Evolutionary conservation across 2,329 filamentous ascomycete genomes (phyloP), one percentile per base, ranked within the genome.

Genomic region (Apiospora arundinis): DNA sequence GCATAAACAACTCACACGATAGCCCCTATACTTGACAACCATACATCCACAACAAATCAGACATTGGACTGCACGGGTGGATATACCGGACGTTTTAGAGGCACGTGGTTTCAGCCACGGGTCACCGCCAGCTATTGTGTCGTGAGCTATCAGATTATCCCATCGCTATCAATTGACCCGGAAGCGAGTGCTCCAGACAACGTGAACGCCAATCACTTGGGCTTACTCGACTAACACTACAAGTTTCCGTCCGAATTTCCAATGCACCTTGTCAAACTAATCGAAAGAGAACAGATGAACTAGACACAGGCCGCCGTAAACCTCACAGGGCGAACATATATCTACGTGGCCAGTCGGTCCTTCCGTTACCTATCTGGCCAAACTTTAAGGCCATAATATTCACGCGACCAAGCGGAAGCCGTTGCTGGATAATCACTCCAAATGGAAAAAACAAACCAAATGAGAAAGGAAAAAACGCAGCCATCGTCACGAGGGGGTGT

Each of bases 401-500:
- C 56, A 40, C 56, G 37, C 25, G 49, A 28, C 23, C 25, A 56
- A 56, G 23, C 16, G 2, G 11, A n/a, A 63, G 18, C 32, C 21
- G 56, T 56, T n/a, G 46, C n/a, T 25, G 49, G 49, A 28, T 56
- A 25, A 16, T 56, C 25, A 16, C 49, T 14, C 40, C 2, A 16
- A 12, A 16, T 28, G 56, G 4, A 63, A 40, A 37, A 63, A 32
- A 40, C 37, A 63, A 40, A 45, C 42, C 42, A 18, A 32, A 6
- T 32, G 3, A 6, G 32, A 32, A 32, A 32, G 32, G 6, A 32
- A 21, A 63, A 63, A n/a, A n/a, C 16, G 28, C 11, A 63, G 37
- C 56, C 56, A n/a, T 40, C 21, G 56, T 63, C 56, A 63, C 56
- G 32, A 63, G 56, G 56, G 56, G 18, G 32, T 37, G 32, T 63